Evolutionary conservation across 192 early-diverging fungal genomes (phyloP), one percentile per base, ranked within the genome.

Genomic region (Fimicolochytrium jonesii): DNA sequence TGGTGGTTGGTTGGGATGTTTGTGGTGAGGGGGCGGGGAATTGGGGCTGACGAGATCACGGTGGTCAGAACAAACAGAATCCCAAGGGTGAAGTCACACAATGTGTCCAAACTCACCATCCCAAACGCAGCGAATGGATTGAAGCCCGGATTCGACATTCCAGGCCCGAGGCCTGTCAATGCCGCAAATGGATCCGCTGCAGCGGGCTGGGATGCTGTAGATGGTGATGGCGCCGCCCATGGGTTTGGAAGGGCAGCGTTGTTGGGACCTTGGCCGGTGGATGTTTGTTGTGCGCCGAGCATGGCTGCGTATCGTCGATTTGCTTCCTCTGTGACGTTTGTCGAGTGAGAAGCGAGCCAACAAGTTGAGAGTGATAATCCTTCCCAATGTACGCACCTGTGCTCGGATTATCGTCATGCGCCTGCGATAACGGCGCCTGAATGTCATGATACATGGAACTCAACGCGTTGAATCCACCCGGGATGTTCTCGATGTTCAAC

Each of bases 271-370:
- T 64, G 49, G 26, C 28, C 43, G 17, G 48, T 34, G 20, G 51
- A 42, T 9, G 28, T 7, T 32, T 45, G 56, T 11, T 60, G 29
- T 4, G 58, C 68, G 20, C 73, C 73, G 4, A 75, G 50, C 17
- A 23, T 28, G n/a, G 53, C 54, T 26, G 73, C 67, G 41, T 67
- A 61, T 23, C 43, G 42, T 6, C 47, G 26, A 54, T 75, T 75
- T 13, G 69, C 64, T 56, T 75, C 73, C 18, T 75, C 72, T 51
- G 61, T n/a, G n/a, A n/a, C n/a, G n/a, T n/a, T n/a, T n/a, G n/a
- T 41, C 2, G 30, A 51, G 31, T 20, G 32, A 30, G 46, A 48
- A 22, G 7, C n/a, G n/a, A n/a, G n/a, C n/a, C n/a, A n/a, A n/a
- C n/a, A n/a, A n/a, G n/a, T n/a, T n/a, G n/a, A n/a, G n/a, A n/a